Percentiles rank a stretch among this genome's conserved stretches.
Evolutionary conservation across 169 alveolate species (phyloP).

Genomic region (Eimeria praecox): DNA sequence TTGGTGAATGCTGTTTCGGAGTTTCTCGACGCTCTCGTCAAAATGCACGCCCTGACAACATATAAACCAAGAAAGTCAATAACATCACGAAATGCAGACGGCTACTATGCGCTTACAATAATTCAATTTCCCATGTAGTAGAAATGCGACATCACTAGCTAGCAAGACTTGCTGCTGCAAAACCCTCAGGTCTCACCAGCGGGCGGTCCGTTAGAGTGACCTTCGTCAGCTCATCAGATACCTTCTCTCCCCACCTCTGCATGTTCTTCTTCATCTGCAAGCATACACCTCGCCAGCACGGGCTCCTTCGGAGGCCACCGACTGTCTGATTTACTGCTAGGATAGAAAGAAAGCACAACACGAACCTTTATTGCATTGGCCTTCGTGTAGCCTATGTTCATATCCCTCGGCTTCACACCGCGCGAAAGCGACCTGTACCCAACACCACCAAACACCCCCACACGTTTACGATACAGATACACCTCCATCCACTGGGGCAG

Average conservation of each 20-base stretch:
- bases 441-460: neutral
- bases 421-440: slow-evolving; percentile 92
- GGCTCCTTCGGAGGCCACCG: neutral
- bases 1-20: slow-evolving; percentile 86
- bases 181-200: slow-evolving; percentile 77
- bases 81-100: neutral
- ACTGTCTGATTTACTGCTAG: neutral
- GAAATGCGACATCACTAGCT: neutral
- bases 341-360: neutral
- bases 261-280: slow-evolving; percentile 93
- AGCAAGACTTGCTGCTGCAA: neutral
- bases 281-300: neutral
- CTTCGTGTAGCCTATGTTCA: slow-evolving; percentile 94
- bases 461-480: neutral
- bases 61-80: neutral
- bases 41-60: slow-evolving; percentile 82
- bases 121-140: neutral
- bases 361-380: slow-evolving; percentile 90
- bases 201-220: slow-evolving; percentile 93
- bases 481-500: neutral
- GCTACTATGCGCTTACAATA: neutral
- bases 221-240: slow-evolving; percentile 91
- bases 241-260: slow-evolving; percentile 92
- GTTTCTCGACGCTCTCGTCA: slow-evolving; percentile 88
- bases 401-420: slow-evolving; percentile 96